Evolutionary conservation across 768 basidiomycete species (phyloP).

Genomic region (Neoboletus brunneissimus): DNA sequence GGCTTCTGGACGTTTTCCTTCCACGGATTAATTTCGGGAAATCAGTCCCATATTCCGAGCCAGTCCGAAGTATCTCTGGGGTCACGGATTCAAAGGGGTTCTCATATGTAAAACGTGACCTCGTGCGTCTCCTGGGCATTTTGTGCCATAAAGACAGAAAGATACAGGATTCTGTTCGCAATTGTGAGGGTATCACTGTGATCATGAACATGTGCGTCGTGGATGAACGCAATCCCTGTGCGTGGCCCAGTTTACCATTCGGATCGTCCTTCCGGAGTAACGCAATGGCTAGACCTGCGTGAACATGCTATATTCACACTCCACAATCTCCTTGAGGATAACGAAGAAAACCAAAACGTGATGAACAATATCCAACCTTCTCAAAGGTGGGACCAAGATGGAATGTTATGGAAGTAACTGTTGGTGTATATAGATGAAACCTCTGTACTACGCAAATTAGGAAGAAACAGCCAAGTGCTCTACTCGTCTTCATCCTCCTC

Average conservation of each 20-base stretch:
- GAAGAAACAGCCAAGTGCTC: slow-evolving; percentile 1
- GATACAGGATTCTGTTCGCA: slow-evolving; percentile 73
- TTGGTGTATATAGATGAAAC: slow-evolving; percentile 22
- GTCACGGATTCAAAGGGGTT: slow-evolving; percentile 56
- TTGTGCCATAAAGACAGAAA: slow-evolving; percentile 60
- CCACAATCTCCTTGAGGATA: slow-evolving; percentile 71
- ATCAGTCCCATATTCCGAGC: slow-evolving; percentile 36
- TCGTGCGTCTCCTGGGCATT: slow-evolving; percentile 84
- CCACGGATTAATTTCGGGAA: slow-evolving; percentile 83
- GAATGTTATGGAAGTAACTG: slow-evolving; percentile 40
- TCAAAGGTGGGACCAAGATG: slow-evolving; percentile 55
- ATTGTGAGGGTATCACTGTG: slow-evolving; percentile 70
- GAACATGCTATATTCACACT: slow-evolving; percentile 90
- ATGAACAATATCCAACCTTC: slow-evolving; percentile 71
- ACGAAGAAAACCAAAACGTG: slow-evolving; percentile 75
- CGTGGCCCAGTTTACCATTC: slow-evolving; percentile 34
- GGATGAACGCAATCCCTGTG: slow-evolving; percentile 91
- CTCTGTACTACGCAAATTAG: not conserved
- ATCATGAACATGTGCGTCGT: slow-evolving; percentile 87
- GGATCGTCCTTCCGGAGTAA: slow-evolving; percentile 5
- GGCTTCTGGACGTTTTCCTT: slow-evolving; percentile 74
- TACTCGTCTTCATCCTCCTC: slow-evolving; percentile 55
- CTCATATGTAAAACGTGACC: slow-evolving; percentile 80
- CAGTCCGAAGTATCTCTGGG: slow-evolving; percentile 19
- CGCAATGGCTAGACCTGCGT: slow-evolving; percentile 54